Evolutionary conservation across 352 stramenopile species (phyloP).

Genomic region (Phytophthora gonapodyides): DNA sequence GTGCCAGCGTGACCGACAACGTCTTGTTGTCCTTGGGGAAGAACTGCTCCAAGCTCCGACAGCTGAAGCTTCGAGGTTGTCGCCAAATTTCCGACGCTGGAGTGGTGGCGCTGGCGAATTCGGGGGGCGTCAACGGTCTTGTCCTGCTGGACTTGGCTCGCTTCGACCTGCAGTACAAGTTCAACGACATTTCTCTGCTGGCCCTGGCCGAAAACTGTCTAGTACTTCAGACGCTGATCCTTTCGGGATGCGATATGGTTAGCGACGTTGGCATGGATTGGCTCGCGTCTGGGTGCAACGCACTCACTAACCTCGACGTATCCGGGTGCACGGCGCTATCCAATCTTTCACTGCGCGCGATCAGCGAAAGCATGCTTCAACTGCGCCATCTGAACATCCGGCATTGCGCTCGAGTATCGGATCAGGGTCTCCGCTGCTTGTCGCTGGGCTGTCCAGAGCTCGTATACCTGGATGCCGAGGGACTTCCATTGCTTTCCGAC

Average conservation of each 20-base stretch:
- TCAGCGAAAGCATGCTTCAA: conserved; percentile 81
- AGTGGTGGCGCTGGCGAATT: conserved; percentile 77
- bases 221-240: conserved; percentile 51
- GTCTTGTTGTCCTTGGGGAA: conserved; percentile 75
- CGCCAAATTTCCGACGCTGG: conserved; percentile 88
- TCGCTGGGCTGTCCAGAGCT: conserved; percentile 55
- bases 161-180: conserved; percentile 90
- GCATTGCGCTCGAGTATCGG: conserved; percentile 55
- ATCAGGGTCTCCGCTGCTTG: conserved; percentile 57
- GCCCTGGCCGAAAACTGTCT: conserved; percentile 68
- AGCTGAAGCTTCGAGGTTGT: conserved; percentile 81
- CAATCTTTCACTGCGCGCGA: conserved; percentile 80
- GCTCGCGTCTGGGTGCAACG: conserved; percentile 82
- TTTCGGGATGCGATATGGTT: conserved; percentile 90
- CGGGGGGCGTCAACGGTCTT: conserved; percentile 57
- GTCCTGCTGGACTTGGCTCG: conserved; percentile 80
- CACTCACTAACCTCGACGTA: conserved; percentile 85
- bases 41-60: conserved; percentile 58
- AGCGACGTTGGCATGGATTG: conserved; percentile 93
- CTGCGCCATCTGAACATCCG: conserved; percentile 52
- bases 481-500: conserved; percentile 54
- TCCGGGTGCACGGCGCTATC: conserved; percentile 87
- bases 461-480: conserved; percentile 43
- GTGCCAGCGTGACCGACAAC: conserved; percentile 74
- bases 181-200: conserved; percentile 92